phyloP scores from a whole-genome alignment of 495 filamentous ascomycete species.

The Choiromyces venosus region DNA sequence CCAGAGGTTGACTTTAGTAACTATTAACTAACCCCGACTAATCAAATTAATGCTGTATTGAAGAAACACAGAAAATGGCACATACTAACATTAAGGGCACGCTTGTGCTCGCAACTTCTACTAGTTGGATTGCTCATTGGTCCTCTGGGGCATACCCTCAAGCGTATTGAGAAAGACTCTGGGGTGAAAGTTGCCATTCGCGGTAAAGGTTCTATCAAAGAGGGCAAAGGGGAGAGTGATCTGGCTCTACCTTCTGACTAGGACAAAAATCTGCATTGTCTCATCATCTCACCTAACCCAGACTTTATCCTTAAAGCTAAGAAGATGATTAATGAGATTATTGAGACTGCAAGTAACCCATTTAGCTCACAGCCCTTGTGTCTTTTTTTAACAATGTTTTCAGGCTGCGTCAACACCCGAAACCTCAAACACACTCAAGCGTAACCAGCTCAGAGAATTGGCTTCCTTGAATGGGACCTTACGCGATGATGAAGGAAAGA shows the following conservation, averaged over 20 bases:
- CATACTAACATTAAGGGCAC: neutral
- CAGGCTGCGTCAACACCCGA: conserved; percentile 75
- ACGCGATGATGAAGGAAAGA: conserved; percentile 86
- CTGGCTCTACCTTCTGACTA: conserved; percentile 77
- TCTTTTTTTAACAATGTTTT: conserved; percentile 1
- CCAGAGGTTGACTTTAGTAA: conserved; percentile 99
- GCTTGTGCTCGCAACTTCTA: conserved; percentile 49
- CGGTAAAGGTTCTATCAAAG: conserved; percentile 79
- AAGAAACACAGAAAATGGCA: neutral
- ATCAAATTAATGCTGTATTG: neutral
- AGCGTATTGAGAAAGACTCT: conserved; percentile 77
- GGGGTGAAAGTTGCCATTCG: conserved; percentile 75
- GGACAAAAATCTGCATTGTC: conserved; percentile 76
- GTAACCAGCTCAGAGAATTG: conserved; percentile 73
- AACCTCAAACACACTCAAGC: conserved; percentile 73
- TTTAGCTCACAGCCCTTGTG: neutral
- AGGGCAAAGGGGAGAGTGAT: conserved; percentile 74
- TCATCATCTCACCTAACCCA: conserved; percentile 78
- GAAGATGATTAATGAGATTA: conserved; percentile 71
- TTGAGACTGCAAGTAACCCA: conserved; percentile 60
- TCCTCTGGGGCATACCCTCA: conserved; percentile 76
- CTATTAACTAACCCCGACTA: conserved; percentile 68
- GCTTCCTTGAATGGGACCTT: conserved; percentile 77
- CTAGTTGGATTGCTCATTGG: conserved; percentile 82
- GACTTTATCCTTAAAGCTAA: conserved; percentile 79